A percentile compares a stretch with the other conserved stretches of the same genome.
Conservation (phyloP, 768 basidiomycete species). For the Infundibulicybe gibba region DNA sequence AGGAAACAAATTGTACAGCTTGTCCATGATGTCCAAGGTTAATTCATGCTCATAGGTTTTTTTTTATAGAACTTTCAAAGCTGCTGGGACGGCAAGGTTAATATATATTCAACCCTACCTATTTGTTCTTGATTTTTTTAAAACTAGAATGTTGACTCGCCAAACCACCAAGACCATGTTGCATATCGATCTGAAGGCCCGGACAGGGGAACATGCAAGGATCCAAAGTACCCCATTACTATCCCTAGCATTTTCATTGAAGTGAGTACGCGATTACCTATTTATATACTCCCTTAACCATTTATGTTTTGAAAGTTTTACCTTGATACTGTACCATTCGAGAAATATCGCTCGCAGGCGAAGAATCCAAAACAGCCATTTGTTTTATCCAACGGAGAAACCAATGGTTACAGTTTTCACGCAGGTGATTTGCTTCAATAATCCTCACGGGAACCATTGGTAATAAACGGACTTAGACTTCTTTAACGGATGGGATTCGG, state of each 20-base stretch:
- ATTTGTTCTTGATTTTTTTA: not conserved
- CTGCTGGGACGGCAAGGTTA: slow-evolving; percentile 55
- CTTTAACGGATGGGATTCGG: slow-evolving; percentile 58
- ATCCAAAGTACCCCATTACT: slow-evolving; percentile 40
- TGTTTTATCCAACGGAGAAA: slow-evolving; percentile 55
- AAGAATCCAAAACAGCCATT: slow-evolving; percentile 48
- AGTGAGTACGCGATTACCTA: slow-evolving; percentile 20
- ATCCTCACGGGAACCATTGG: not conserved
- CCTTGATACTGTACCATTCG: slow-evolving; percentile 36
- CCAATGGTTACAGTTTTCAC: slow-evolving; percentile 60
- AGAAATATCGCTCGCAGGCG: slow-evolving; percentile 33
- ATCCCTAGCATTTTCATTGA: slow-evolving; percentile 51
- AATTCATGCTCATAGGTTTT: not conserved
- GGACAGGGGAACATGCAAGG: slow-evolving; percentile 43
- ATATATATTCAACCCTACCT: not conserved
- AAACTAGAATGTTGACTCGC: slow-evolving; percentile 41
- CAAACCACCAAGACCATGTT: slow-evolving; percentile 51
- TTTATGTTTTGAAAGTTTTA: slow-evolving; percentile 30
- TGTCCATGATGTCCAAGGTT: not conserved
- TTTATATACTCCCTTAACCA: not conserved
- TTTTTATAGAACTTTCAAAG: slow-evolving; percentile 42
- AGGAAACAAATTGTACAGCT: slow-evolving; percentile 45
- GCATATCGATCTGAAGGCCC: slow-evolving; percentile 42
- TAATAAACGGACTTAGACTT: slow-evolving; percentile 31
- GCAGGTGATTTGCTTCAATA: slow-evolving; percentile 31